Evolutionary conservation across 2,329 filamentous ascomycete genomes (phyloP).

Genomic region (Knoxdaviesia proteae): DNA sequence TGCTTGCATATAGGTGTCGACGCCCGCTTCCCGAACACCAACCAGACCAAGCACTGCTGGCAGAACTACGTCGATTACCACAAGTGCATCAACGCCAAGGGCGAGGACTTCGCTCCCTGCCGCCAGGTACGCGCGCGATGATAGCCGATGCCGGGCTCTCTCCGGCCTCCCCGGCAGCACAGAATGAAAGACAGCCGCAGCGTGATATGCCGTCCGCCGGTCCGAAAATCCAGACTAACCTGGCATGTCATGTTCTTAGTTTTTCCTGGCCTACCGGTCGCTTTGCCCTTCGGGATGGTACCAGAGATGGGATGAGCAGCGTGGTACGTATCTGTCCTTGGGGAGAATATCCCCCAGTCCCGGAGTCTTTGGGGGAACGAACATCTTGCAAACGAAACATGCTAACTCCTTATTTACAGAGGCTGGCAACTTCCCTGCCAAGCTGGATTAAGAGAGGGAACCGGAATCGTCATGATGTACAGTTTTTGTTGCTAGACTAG

Average conservation of each 20-base stretch:
- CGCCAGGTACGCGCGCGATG: constrained; percentile 47
- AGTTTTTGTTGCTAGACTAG: too few species aligned
- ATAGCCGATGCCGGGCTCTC: not conserved
- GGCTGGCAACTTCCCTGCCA: constrained; percentile 46
- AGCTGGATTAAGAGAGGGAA: constrained; percentile 24
- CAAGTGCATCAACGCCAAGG: constrained; percentile 98
- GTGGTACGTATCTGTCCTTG: constrained; percentile 39
- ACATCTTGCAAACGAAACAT: constrained; percentile 10
- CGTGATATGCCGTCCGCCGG: too few species aligned
- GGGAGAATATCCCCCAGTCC: not conserved
- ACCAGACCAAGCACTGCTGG: constrained; percentile 99
- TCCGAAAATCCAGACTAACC: not conserved
- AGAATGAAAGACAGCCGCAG: too few species aligned
- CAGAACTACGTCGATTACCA: constrained; percentile 99
- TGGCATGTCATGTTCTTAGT: constrained; percentile 33
- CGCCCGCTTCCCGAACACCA: constrained; percentile 95
- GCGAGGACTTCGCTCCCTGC: constrained; percentile 95
- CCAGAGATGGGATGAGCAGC: constrained; percentile 90
- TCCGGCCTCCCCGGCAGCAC: not conserved
- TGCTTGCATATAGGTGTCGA: constrained; percentile 54
- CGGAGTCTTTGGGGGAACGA: constrained; percentile 3
- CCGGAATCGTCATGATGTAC: too few species aligned
- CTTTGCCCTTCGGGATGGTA: constrained; percentile 93
- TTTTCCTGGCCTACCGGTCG: constrained; percentile 89
- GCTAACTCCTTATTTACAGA: constrained; percentile 20